Evolutionary conservation across 768 basidiomycete genomes (phyloP).

Genomic region (Boletus subcaerulescens): DNA sequence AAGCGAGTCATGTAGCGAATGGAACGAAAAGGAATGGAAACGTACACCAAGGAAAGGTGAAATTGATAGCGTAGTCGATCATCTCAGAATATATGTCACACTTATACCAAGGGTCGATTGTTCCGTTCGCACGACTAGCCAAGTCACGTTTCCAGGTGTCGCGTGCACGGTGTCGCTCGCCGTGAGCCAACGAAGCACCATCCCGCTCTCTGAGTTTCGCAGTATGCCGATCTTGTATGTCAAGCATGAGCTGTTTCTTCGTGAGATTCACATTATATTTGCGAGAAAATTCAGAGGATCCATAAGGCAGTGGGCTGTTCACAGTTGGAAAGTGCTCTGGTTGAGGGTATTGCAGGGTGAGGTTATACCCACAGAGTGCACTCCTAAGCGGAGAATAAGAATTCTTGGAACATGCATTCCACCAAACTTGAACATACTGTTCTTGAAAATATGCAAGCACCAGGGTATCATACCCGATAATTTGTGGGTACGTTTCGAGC

Average conservation of each 20-base stretch:
- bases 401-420: too few relatives aligned
- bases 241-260: neutral
- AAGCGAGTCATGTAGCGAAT: neutral
- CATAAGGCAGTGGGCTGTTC: neutral
- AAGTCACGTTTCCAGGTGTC: conserved; percentile 45
- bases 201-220: neutral
- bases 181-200: conserved; percentile 8
- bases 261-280: neutral
- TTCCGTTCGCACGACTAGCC: conserved; percentile 47
- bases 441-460: conserved; percentile 65
- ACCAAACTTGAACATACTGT: conserved; percentile 43
- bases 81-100: conserved; percentile 60
- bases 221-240: neutral
- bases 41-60: conserved; percentile 57
- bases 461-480: conserved; percentile 67
- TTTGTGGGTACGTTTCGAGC: conserved; percentile 69
- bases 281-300: neutral
- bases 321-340: neutral
- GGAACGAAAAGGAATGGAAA: neutral
- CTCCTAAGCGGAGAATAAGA: neutral
- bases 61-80: conserved; percentile 67
- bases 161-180: conserved; percentile 18
- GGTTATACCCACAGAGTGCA: neutral
- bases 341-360: neutral
- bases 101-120: conserved; percentile 56